Evolutionary conservation across 2,329 filamentous ascomycete species (phyloP), one percentile per base, ranked within the genome.

Genomic region (Colletotrichum trifolii): DNA sequence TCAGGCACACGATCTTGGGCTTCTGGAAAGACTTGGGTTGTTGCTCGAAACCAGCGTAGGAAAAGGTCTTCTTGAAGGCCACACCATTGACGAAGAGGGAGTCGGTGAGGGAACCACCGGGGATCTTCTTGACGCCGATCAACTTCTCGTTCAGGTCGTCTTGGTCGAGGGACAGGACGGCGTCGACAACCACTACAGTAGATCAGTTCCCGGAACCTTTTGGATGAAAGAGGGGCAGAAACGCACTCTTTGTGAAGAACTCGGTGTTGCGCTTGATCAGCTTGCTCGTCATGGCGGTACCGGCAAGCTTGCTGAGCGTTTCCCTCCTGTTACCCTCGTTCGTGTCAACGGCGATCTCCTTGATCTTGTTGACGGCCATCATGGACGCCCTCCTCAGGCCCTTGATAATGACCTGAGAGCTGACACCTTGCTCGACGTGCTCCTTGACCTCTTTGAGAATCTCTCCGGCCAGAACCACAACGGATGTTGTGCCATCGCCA

Each of bases 21-120:
- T 97, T 88, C 76, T 87, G 89, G 85, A 99, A 98, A 8, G 88
- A 90, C 82, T 99, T 99, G 70, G 96, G 96, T 82, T 99, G 96
- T 82, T 99, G 96, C 82, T 99, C 96, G 81, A 99, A 99, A 76
- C 96, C 96, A 72, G 96, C 96, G 77, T 99, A 99, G 55, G 95
- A 94, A 80, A 99, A 99, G 6, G 96, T 99, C 88, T 99, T 99
- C 85, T 98, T 98, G 86, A 99, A 99, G 40, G 96, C 95, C 68
- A 99, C 96, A 75, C 96, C 96, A 78, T 98, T 96, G 76, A 99
- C 91, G 80, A 98, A 98, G 45, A 97, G 87, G 2, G 95, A 97
- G 69, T 98, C 96, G 74, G 97, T 96, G 38, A 99, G 88, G 42
- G 93, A 97, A 78, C 96, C 96, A 75, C 96, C 96, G 43, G 94